Conservation (phyloP, 208 protist genomes). For the Trypanosoma rangeli region DNA sequence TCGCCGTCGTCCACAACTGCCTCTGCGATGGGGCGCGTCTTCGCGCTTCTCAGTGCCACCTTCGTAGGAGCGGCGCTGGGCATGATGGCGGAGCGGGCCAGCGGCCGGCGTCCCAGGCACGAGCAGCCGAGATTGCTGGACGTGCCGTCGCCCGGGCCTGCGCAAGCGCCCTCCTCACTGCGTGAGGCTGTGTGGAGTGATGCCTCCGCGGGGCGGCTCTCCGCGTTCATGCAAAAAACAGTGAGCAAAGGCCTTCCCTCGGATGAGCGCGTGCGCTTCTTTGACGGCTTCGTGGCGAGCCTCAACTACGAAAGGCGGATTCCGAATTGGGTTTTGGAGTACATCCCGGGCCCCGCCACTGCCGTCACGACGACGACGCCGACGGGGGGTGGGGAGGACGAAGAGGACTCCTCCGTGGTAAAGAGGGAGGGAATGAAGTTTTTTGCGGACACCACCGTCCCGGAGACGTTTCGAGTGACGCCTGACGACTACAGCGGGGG, state of each 20-base stretch:
- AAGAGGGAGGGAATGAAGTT: constrained; percentile 39
- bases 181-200: neutral
- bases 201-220: neutral
- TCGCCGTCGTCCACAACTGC: neutral
- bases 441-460: constrained; percentile 66
- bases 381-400: neutral
- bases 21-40: constrained; percentile 18
- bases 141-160: constrained; percentile 2
- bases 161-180: no score
- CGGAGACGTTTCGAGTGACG: constrained; percentile 56
- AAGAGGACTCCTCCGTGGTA: no score
- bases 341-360: constrained; percentile 29
- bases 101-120: neutral
- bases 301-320: constrained; percentile 82
- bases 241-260: constrained; percentile 49
- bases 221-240: constrained; percentile 3
- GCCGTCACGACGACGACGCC: constrained; percentile 17
- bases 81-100: constrained; percentile 6
- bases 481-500: constrained; percentile 48
- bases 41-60: constrained; percentile 13
- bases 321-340: constrained; percentile 82
- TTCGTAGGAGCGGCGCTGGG: constrained; percentile 12
- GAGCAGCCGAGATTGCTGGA: constrained; percentile 22
- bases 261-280: constrained; percentile 56
- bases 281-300: constrained; percentile 68